Evolutionary conservation across 2,329 filamentous ascomycete species (phyloP).

Genomic region (Didymella pinodella): DNA sequence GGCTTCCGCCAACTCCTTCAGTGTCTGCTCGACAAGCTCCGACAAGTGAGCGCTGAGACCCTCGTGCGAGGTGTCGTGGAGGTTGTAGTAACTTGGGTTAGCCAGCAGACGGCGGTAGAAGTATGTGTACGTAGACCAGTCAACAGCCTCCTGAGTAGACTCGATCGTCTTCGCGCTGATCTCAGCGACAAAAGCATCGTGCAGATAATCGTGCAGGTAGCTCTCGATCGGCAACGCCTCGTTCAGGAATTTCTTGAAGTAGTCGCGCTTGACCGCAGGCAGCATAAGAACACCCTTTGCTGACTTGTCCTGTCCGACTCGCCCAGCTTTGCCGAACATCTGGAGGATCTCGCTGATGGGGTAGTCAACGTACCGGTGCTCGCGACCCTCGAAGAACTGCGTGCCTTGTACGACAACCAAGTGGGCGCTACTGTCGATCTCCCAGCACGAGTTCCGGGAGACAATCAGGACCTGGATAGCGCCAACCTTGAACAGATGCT

Average conservation of each 20-base stretch:
- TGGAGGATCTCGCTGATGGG: slow-evolving; percentile 92
- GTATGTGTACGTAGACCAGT: slow-evolving; percentile 98
- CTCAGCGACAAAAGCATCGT: slow-evolving; percentile 96
- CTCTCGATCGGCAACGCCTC: slow-evolving; percentile 96
- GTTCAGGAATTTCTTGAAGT: slow-evolving; percentile 98
- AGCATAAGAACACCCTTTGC: slow-evolving; percentile 96
- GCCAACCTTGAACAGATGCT: slow-evolving; percentile 87
- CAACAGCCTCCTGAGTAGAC: slow-evolving; percentile 95
- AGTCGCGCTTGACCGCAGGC: slow-evolving; percentile 90
- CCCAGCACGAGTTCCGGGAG: slow-evolving; percentile 93
- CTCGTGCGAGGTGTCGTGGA: slow-evolving; percentile 88
- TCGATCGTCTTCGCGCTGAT: slow-evolving; percentile 96
- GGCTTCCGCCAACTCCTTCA: slow-evolving; percentile 88
- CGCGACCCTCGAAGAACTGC: slow-evolving; percentile 94
- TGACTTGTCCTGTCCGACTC: slow-evolving; percentile 78
- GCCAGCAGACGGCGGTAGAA: slow-evolving; percentile 94
- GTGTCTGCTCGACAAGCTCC: slow-evolving; percentile 88
- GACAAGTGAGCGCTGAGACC: slow-evolving; percentile 94
- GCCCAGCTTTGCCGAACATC: slow-evolving; percentile 95
- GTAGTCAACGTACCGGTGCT: slow-evolving; percentile 97
- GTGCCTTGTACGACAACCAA: slow-evolving; percentile 97
- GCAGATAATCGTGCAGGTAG: slow-evolving; percentile 87
- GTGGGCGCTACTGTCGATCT: slow-evolving; percentile 86
- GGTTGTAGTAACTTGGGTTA: slow-evolving; percentile 95
- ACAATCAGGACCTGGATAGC: slow-evolving; percentile 86